phyloP scores from a whole-genome alignment of 441 rosid species.

The Erodium trifolium region DNA sequence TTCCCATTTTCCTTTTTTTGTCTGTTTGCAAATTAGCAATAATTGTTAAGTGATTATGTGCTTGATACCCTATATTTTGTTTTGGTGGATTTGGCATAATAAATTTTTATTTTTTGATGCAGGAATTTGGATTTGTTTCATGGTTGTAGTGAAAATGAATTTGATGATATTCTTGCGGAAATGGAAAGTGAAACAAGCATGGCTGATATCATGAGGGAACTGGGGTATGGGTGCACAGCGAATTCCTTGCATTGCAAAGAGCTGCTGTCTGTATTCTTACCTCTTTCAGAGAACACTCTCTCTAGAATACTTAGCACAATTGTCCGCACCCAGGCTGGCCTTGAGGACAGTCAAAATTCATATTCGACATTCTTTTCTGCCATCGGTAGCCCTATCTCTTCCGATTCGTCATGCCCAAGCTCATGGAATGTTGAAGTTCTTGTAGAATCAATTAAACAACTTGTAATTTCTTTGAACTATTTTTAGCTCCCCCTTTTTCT shows the following conservation, averaged over 20 bases:
- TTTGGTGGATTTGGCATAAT: conserved; percentile 6
- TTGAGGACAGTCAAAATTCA: conserved; percentile 56
- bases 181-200: conserved; percentile 73
- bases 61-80: neutral
- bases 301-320: conserved; percentile 66
- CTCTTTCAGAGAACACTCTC: conserved; percentile 60
- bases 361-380: conserved; percentile 71
- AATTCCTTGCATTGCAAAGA: conserved; percentile 67
- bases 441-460: conserved; percentile 60
- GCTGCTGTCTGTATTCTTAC: conserved; percentile 61
- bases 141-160: conserved; percentile 52
- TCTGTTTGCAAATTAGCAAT: conserved; percentile 8
- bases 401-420: conserved; percentile 47
- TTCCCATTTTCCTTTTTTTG: neutral
- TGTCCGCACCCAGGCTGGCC: conserved; percentile 45
- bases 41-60: conserved; percentile 1
- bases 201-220: conserved; percentile 75
- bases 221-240: conserved; percentile 85
- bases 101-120: conserved; percentile 13
- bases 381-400: conserved; percentile 47
- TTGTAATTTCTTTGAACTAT: conserved; percentile 40
- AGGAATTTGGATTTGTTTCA: conserved; percentile 45
- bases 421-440: conserved; percentile 84
- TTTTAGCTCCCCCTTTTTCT: neutral
- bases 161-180: conserved; percentile 75